A percentile compares a stretch with the other conserved stretches of the same genome.
These are phyloP conservation scores for Zygoascus hellenicus DNA, from an alignment of 1,139 yeast genomes.

Conservation along the genomic window DNA sequence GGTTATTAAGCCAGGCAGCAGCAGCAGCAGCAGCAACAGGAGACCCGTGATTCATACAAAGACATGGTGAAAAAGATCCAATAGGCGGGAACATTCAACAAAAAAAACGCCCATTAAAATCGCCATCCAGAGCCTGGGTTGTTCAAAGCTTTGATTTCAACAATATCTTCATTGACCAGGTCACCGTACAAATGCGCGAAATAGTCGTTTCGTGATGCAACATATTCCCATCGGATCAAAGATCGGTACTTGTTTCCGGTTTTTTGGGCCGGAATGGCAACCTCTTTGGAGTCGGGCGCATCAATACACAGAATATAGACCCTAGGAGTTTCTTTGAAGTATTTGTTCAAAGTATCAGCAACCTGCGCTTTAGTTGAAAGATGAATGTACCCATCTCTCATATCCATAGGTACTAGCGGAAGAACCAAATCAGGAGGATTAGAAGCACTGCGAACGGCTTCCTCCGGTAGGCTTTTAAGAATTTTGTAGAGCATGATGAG, in stretches of 20 bases:
- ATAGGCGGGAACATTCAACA: too few species aligned
- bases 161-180: conserved; percentile 25
- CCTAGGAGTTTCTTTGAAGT: conserved; percentile 18
- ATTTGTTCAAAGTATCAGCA: conserved; percentile 25
- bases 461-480: conserved; percentile 24
- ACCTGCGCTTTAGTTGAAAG: conserved; percentile 26
- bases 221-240: conserved; percentile 28
- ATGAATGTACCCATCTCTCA: conserved; percentile 30
- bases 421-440: conserved; percentile 21
- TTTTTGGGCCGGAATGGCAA: conserved; percentile 22
- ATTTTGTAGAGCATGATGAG: conserved; percentile 27
- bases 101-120: neutral
- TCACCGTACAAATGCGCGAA: conserved; percentile 31
- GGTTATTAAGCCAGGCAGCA: too few species aligned
- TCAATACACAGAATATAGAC: conserved; percentile 26
- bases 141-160: conserved; percentile 19
- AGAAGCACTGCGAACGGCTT: conserved; percentile 24
- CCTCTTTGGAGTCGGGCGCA: conserved; percentile 21
- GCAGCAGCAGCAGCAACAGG: too few species aligned
- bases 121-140: conserved; percentile 13
- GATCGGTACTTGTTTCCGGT: conserved; percentile 27
- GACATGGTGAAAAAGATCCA: too few species aligned
- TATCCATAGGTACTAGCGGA: conserved; percentile 27
- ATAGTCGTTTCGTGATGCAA: conserved; percentile 21
- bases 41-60: too few species aligned